phyloP scores from a whole-genome alignment of 2,329 filamentous ascomycete species.

The Venturiaceae sp. region DNA sequence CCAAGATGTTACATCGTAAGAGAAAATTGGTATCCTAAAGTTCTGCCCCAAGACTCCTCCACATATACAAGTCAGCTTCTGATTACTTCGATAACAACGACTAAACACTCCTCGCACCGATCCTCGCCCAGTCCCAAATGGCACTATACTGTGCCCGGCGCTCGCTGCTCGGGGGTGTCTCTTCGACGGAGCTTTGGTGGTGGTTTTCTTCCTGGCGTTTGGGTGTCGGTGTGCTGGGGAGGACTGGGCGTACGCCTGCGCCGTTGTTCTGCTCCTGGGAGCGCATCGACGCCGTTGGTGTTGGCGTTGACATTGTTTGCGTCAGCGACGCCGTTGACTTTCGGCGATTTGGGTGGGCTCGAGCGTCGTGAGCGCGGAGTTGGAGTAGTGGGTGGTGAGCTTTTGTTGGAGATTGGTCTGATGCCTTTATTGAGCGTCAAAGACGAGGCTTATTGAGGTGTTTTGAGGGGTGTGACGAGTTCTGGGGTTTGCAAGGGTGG shows the following conservation, averaged over 20 bases:
- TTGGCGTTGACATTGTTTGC: neutral
- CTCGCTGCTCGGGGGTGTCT: neutral
- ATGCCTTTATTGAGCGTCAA: conserved; percentile 5
- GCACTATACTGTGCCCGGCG: conserved; percentile 2
- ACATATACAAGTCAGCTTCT: neutral
- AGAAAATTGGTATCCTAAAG: neutral
- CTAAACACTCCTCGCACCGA: neutral
- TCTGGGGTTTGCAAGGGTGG: neutral
- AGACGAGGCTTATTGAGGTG: neutral
- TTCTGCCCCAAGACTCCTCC: neutral
- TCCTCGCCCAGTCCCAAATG: neutral
- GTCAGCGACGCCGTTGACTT: conserved; percentile 6
- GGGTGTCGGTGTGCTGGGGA: neutral
- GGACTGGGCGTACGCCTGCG: neutral
- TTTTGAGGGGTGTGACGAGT: neutral
- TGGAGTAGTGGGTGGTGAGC: conserved; percentile 5
- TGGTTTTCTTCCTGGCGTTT: neutral
- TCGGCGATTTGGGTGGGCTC: neutral
- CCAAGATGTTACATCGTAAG: neutral
- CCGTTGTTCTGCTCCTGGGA: neutral
- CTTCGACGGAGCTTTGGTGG: conserved; percentile 3
- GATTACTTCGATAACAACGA: neutral
- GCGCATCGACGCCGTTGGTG: neutral
- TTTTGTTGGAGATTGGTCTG: conserved; percentile 1
- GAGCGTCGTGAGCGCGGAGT: neutral